Percentiles rank a stretch among this genome's conserved stretches.
Conservation (phyloP, 805 yeast genomes). For the Kazachstania bromeliacearum region DNA sequence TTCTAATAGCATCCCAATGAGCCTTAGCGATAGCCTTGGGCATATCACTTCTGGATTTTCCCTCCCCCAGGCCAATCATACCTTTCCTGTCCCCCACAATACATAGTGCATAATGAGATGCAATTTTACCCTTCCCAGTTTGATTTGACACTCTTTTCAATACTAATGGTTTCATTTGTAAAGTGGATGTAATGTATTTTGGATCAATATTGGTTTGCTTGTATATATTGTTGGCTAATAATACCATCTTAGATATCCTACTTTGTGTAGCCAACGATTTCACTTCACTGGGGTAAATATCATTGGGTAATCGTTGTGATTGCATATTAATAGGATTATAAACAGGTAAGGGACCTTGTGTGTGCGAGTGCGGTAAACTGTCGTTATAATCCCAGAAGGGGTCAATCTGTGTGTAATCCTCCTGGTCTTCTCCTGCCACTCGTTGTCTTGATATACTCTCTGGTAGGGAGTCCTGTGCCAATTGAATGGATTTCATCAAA, state of each 20-base stretch:
- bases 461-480: constrained; percentile 73
- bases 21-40: constrained; percentile 73
- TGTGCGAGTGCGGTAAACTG: constrained; percentile 22
- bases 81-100: constrained; percentile 92
- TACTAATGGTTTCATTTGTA: constrained; percentile 57
- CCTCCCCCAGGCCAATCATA: constrained; percentile 91
- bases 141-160: constrained; percentile 81
- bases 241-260: constrained; percentile 3
- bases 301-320: constrained; percentile 15
- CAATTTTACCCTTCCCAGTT: constrained; percentile 86
- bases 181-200: constrained; percentile 43
- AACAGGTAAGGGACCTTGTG: constrained; percentile 5
- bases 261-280: constrained; percentile 8
- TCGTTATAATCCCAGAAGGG: constrained; percentile 60
- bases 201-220: constrained; percentile 59
- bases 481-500: constrained; percentile 67
- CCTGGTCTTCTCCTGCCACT: constrained; percentile 23
- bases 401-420: constrained; percentile 63
- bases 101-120: constrained; percentile 71
- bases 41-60: constrained; percentile 73
- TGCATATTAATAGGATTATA: no score
- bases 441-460: neutral
- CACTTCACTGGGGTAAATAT: constrained; percentile 6
- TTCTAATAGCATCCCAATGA: constrained; percentile 88
- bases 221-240: constrained; percentile 45